Evolutionary conservation across 306 rosid genomes (phyloP), one percentile per base, ranked within the genome.

Genomic region (Lathyrus oleraceus): DNA sequence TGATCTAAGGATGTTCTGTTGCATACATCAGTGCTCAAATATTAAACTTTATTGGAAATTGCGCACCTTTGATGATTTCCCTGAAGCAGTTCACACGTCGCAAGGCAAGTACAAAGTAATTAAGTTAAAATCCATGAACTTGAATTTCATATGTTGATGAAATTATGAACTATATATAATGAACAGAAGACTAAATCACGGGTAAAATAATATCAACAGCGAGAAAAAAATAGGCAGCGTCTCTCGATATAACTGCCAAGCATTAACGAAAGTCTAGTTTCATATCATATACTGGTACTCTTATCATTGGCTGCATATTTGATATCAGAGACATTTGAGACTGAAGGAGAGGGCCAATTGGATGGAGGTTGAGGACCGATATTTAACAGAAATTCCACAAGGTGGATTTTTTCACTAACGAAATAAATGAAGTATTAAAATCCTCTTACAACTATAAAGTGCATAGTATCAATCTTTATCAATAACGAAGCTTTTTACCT

Each of bases 1-100:
- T 57, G 65, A 20, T 73, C 20, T 39, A 61, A 17, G 14, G 27
- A 39, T 65, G 14, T 19, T 39, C 30, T 57, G 53, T 27, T 19
- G 49, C 36, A 78, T 72, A 60, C 66, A 19, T 14, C 39, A 6
- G 32, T 17, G 57, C 51, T 48, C 64, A 36, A 39, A 19, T 53
- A 63, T 25, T 21, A 28, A 64, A 57, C 8, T 61, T 5, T 27
- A 70, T 14, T 36, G 68, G 75, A 71, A 81, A 70, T 72, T 69
- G 73, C 91, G 56, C 76, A 86, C 96, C 88, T 89, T 77, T 10
- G 95, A 80, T 44, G 92, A 85, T 83, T 92, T 92, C 65, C 96
- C 95, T 89, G 91, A 58, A 74, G 75, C 70, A 75, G 80, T 69
- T 61, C 67, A 36, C 71, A 42, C 30, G 69, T 71, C 61, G 67